Conservation (phyloP, 2,329 filamentous ascomycete genomes). For the Cucurbitaria berberidis region DNA sequence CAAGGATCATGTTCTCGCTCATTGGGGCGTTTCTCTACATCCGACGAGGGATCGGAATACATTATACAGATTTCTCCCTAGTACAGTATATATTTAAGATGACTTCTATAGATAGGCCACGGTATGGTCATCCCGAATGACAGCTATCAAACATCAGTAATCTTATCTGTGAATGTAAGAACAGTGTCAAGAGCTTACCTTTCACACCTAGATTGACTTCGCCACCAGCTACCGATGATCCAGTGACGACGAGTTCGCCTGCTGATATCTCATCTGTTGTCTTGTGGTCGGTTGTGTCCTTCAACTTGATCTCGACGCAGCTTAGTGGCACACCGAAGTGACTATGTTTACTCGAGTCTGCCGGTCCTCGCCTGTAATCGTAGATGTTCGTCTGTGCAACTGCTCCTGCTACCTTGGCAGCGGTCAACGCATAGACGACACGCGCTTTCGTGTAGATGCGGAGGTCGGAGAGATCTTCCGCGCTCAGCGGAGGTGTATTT, state of each 20-base stretch:
- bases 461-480: constrained; percentile 76
- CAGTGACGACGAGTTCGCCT: constrained; percentile 71
- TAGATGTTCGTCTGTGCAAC: constrained; percentile 86
- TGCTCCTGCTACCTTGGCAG: constrained; percentile 83
- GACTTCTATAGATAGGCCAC: constrained; percentile 58
- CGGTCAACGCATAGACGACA: constrained; percentile 83
- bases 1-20: no score
- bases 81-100: no score
- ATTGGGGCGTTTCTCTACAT: background rate
- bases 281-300: constrained; percentile 65
- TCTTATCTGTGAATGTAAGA: background rate
- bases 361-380: constrained; percentile 72
- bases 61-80: no score
- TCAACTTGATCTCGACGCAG: constrained; percentile 77
- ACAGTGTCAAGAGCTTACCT: constrained; percentile 22
- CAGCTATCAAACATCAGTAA: constrained; percentile 53
- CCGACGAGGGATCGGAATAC: background rate
- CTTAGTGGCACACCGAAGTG: constrained; percentile 87
- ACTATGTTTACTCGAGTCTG: constrained; percentile 49
- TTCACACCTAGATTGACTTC: constrained; percentile 68
- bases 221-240: constrained; percentile 74
- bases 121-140: constrained; percentile 74
- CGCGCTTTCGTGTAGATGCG: constrained; percentile 80
- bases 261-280: constrained; percentile 63
- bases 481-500: constrained; percentile 67